A percentile compares a stretch with the other conserved stretches of the same genome.
Conservation (phyloP, 805 yeast genomes). For the Isabelozyma rhagii region DNA sequence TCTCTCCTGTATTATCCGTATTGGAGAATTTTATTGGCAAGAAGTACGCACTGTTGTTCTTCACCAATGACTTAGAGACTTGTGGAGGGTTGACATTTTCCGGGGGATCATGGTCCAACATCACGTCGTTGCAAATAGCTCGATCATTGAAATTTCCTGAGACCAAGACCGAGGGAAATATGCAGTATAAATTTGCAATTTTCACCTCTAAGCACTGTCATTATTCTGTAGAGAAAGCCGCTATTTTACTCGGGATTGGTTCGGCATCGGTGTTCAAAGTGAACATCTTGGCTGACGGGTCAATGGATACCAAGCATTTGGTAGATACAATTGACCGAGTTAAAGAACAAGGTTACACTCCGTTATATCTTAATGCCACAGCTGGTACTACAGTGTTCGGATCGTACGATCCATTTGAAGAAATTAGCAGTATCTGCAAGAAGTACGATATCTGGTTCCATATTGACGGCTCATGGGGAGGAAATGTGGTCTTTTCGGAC, state of each 20-base stretch:
- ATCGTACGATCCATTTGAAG: conserved; percentile 66
- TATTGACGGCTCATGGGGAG: conserved; percentile 92
- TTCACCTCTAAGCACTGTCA: conserved; percentile 73
- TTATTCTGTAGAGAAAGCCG: conserved; percentile 79
- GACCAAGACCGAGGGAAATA: conserved; percentile 61
- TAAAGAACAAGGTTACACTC: conserved; percentile 55
- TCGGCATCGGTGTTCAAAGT: conserved; percentile 60
- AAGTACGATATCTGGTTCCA: conserved; percentile 69
- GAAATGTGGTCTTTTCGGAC: conserved; percentile 68
- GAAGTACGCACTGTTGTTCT: conserved; percentile 67
- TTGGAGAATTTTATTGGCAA: conserved; percentile 68
- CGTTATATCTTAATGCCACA: conserved; percentile 74
- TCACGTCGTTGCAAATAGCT: conserved; percentile 75
- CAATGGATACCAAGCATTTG: conserved; percentile 50
- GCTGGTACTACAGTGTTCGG: conserved; percentile 91
- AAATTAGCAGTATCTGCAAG: conserved; percentile 52
- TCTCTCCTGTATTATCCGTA: conserved; percentile 74
- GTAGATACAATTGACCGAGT: conserved; percentile 44
- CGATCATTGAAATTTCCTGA: conserved; percentile 64
- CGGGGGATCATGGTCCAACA: conserved; percentile 86
- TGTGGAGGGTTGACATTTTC: conserved; percentile 84
- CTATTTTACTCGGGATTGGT: conserved; percentile 74
- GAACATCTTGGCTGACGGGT: conserved; percentile 52
- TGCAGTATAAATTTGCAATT: conserved; percentile 54
- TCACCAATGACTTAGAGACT: conserved; percentile 32